Evolutionary conservation across 2,329 filamentous ascomycete genomes (phyloP).

Genomic region (Laburnicola sp.): DNA sequence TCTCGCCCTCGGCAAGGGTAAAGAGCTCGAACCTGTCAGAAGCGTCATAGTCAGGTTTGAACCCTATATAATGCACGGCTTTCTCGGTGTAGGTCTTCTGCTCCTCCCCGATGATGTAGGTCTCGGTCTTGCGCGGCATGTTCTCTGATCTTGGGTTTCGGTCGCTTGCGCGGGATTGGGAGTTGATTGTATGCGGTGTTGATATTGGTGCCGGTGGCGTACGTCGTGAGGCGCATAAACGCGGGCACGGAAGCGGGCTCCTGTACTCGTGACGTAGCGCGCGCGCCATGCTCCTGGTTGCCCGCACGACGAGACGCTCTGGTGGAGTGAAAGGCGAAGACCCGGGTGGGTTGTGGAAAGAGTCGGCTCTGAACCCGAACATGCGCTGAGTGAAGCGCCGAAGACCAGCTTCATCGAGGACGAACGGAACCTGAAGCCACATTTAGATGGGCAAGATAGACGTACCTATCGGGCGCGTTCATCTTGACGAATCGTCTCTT

Average conservation of each 20-base stretch:
- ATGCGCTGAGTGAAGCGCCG: slow-evolving; percentile 3
- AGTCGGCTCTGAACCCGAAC: not conserved
- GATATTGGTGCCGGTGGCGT: not conserved
- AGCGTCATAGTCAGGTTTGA: slow-evolving; percentile 21
- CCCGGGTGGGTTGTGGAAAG: not conserved
- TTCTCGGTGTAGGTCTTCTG: not conserved
- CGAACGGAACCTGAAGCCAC: not conserved
- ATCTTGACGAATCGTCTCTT: slow-evolving; percentile 23
- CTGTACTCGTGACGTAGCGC: not conserved
- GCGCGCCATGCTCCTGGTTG: not conserved
- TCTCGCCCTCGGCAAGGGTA: slow-evolving; percentile 82
- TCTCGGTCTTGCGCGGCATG: slow-evolving; percentile 12
- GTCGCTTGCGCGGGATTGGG: not conserved
- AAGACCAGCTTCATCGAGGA: slow-evolving; percentile 11
- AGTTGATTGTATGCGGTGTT: slow-evolving; percentile 2
- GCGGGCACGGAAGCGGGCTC: not conserved
- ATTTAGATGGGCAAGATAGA: slow-evolving; percentile 4
- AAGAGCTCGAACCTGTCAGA: slow-evolving; percentile 84
- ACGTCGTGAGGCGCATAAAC: not conserved
- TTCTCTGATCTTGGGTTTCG: not conserved
- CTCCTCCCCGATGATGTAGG: slow-evolving; percentile 18
- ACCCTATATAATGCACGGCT: not conserved
- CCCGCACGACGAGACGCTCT: not conserved
- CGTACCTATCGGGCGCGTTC: slow-evolving; percentile 47
- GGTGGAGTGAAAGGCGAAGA: not conserved